Evolutionary conservation across 2,329 filamentous ascomycete species (phyloP).

Genomic region (Acephala macrosclerotiorum): DNA sequence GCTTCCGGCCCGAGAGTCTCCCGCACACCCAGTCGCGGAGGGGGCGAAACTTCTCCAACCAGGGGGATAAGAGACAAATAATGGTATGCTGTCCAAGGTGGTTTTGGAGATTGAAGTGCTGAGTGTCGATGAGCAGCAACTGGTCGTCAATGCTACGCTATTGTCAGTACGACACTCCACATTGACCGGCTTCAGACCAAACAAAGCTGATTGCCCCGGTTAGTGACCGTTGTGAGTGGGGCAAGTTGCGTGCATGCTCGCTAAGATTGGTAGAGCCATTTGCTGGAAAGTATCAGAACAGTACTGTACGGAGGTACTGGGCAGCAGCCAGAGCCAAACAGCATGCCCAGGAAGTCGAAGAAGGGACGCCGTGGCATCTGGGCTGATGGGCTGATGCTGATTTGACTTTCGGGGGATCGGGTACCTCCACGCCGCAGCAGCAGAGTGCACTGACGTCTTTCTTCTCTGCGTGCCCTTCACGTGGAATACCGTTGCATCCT

Average conservation of each 20-base stretch:
- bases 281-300: too few relatives aligned
- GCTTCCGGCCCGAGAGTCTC: conserved; percentile 17
- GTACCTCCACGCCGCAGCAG: not conserved
- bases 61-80: not conserved
- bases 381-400: too few relatives aligned
- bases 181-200: conserved; percentile 1
- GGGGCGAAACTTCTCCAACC: not conserved
- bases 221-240: not conserved
- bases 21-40: not conserved
- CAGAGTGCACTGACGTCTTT: conserved; percentile 11
- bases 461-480: conserved; percentile 10
- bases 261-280: not conserved
- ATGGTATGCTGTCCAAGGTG: not conserved
- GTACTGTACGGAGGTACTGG: too few relatives aligned
- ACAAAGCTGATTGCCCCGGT: not conserved
- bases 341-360: not conserved
- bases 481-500: conserved; percentile 7
- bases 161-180: conserved; percentile 1
- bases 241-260: not conserved
- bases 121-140: conserved; percentile 2
- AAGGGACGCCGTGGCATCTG: too few relatives aligned
- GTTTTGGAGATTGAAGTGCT: not conserved
- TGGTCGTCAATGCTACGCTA: not conserved
- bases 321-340: too few relatives aligned
- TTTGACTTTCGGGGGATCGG: conserved; percentile 4